A percentile compares a stretch with the other conserved stretches of the same genome.
Conservation (phyloP, 2,329 filamentous ascomycete species). For the Cadophora gregata region DNA sequence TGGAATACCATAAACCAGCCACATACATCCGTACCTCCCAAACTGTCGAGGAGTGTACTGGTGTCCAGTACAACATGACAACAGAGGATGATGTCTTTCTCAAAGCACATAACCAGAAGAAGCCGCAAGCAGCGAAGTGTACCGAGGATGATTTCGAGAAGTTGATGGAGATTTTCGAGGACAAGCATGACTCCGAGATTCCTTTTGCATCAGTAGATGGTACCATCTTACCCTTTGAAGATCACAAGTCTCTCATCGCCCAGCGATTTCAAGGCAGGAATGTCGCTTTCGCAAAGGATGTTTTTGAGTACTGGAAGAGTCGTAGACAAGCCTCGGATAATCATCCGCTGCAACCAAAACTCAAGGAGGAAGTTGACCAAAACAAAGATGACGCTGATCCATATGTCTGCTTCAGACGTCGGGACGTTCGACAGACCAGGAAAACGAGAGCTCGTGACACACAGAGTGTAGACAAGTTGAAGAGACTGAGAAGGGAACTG, state of each 20-base stretch:
- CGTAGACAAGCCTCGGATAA: slow-evolving; percentile 72
- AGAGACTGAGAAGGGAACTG: slow-evolving; percentile 86
- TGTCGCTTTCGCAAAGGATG: slow-evolving; percentile 68
- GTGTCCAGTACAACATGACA: slow-evolving; percentile 92
- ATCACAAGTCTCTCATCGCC: slow-evolving; percentile 73
- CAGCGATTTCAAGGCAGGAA: slow-evolving; percentile 57
- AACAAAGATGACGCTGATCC: slow-evolving; percentile 96
- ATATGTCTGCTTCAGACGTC: slow-evolving; percentile 96
- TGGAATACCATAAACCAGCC: slow-evolving; percentile 79
- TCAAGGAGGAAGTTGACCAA: slow-evolving; percentile 94
- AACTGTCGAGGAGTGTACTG: slow-evolving; percentile 94
- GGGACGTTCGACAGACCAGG: slow-evolving; percentile 90
- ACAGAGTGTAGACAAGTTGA: slow-evolving; percentile 92
- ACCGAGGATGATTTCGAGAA: slow-evolving; percentile 92
- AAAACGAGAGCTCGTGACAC: slow-evolving; percentile 95
- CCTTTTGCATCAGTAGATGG: slow-evolving; percentile 92
- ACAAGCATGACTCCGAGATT: slow-evolving; percentile 80
- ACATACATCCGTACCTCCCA: slow-evolving; percentile 98
- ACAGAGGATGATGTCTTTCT: slow-evolving; percentile 88
- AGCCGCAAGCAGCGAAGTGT: slow-evolving; percentile 66
- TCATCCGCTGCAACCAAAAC: slow-evolving; percentile 72
- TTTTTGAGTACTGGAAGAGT: slow-evolving; percentile 90
- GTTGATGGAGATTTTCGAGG: slow-evolving; percentile 94
- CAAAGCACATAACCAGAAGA: slow-evolving; percentile 81
- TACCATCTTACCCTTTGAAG: slow-evolving; percentile 77